Evolutionary conservation across 1,284 basidiomycete species (phyloP).

Genomic region (Ustilago lituana): DNA sequence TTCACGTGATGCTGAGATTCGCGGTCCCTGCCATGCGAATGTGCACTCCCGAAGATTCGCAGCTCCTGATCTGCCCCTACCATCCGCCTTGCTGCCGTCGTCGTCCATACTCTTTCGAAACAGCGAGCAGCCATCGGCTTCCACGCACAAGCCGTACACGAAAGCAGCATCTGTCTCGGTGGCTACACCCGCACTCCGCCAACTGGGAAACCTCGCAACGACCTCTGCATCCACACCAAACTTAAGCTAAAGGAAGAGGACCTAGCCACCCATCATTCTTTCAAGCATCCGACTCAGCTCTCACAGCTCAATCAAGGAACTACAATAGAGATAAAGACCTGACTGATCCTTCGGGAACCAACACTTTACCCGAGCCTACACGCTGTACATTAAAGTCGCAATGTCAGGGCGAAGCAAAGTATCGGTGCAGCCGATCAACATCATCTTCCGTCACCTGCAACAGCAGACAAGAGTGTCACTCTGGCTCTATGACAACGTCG

Average conservation of each 20-base stretch:
- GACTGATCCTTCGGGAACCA: no score
- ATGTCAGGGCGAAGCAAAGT: conserved; percentile 56
- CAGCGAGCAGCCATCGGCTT: neutral
- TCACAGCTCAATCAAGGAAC: no score
- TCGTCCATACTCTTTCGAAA: neutral
- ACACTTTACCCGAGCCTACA: no score
- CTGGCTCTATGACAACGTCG: conserved; percentile 97
- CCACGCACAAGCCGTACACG: no score
- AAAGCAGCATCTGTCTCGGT: no score
- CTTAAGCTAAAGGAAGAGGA: no score
- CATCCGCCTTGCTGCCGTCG: neutral
- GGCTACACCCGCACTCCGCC: no score
- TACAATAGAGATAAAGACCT: no score
- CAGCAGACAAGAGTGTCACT: conserved; percentile 87
- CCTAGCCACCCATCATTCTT: no score
- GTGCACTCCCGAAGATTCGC: conserved; percentile 17
- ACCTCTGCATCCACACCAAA: neutral
- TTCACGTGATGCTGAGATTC: conserved; percentile 24
- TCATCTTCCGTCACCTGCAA: conserved; percentile 98
- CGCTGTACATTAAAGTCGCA: neutral
- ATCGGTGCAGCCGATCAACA: conserved; percentile 73
- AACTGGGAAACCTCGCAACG: no score
- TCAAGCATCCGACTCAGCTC: no score
- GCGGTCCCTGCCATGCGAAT: no score
- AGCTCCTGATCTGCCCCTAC: conserved; percentile 10